These are phyloP conservation scores for Candida peoriensis DNA, from an alignment of 805 yeast genomes.

Conservation along the genomic window DNA sequence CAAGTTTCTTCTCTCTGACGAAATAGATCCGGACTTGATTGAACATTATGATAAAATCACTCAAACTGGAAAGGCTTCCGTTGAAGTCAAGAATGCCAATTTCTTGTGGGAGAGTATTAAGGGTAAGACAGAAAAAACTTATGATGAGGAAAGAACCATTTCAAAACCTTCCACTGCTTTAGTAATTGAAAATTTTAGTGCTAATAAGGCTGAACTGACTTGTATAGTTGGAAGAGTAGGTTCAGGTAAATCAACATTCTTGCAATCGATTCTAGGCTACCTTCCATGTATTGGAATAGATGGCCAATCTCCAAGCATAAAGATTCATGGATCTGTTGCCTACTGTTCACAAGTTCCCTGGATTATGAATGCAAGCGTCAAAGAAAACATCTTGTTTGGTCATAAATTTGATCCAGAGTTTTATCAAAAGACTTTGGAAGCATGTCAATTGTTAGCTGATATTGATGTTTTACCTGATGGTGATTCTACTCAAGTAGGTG, in stretches of 20 bases:
- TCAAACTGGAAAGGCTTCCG: constrained; percentile 23
- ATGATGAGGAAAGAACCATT: constrained; percentile 39
- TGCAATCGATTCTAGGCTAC: constrained; percentile 80
- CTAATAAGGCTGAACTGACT: constrained; percentile 70
- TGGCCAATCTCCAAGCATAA: constrained; percentile 32
- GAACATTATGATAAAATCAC: constrained; percentile 21
- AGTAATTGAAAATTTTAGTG: constrained; percentile 53
- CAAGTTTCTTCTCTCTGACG: constrained; percentile 43
- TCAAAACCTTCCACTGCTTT: constrained; percentile 41
- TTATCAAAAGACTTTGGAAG: constrained; percentile 73
- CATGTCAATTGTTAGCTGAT: constrained; percentile 84
- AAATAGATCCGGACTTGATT: constrained; percentile 36
- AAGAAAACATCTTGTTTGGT: constrained; percentile 89
- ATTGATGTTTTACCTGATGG: constrained; percentile 79
- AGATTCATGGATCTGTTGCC: constrained; percentile 75
- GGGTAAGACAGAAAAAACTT: constrained; percentile 3
- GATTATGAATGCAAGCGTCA: constrained; percentile 94
- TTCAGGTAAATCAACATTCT: constrained; percentile 78
- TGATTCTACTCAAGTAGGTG: constrained; percentile 91
- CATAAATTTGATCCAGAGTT: constrained; percentile 76
- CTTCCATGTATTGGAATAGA: constrained; percentile 35
- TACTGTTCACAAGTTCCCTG: constrained; percentile 93
- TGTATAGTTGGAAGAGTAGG: constrained; percentile 92
- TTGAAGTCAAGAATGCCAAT: constrained; percentile 43
- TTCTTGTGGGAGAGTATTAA: constrained; percentile 44